phyloP scores from a whole-genome alignment of 352 stramenopile genomes.

The Globisporangium perplexum region DNA sequence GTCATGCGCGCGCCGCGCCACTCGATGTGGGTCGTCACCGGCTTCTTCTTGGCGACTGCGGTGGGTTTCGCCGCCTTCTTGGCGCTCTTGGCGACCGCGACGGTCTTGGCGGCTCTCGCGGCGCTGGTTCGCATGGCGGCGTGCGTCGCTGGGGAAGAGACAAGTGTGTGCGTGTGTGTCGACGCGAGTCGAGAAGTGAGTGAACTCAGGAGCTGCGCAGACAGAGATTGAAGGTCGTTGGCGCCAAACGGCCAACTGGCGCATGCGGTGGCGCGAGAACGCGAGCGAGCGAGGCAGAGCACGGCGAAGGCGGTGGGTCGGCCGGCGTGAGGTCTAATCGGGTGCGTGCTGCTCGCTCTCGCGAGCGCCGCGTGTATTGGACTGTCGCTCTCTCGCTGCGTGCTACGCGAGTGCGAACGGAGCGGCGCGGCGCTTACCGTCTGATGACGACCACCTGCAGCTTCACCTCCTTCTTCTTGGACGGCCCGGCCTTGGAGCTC shows the following conservation, averaged over 20 bases:
- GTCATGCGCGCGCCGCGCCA: constrained; percentile 74
- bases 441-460: constrained; percentile 52
- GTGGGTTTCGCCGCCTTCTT: constrained; percentile 1
- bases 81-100: not conserved
- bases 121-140: constrained; percentile 1
- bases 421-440: constrained; percentile 65
- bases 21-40: constrained; percentile 48
- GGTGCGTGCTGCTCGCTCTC: not conserved
- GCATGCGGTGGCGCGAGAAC: not conserved
- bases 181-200: not conserved
- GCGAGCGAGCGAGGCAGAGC: too few species aligned
- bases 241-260: not conserved
- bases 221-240: not conserved
- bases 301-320: not conserved
- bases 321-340: constrained; percentile 2
- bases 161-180: too few species aligned
- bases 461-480: constrained; percentile 77
- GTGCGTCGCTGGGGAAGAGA: too few species aligned
- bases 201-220: too few species aligned
- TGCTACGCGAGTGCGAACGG: too few species aligned
- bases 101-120: constrained; percentile 3
- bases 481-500: constrained; percentile 31
- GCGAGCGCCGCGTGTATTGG: not conserved
- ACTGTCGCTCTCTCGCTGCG: not conserved
- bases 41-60: not conserved